Conservation (phyloP, 1,284 basidiomycete species). For the Sporisorium scitamineum region DNA sequence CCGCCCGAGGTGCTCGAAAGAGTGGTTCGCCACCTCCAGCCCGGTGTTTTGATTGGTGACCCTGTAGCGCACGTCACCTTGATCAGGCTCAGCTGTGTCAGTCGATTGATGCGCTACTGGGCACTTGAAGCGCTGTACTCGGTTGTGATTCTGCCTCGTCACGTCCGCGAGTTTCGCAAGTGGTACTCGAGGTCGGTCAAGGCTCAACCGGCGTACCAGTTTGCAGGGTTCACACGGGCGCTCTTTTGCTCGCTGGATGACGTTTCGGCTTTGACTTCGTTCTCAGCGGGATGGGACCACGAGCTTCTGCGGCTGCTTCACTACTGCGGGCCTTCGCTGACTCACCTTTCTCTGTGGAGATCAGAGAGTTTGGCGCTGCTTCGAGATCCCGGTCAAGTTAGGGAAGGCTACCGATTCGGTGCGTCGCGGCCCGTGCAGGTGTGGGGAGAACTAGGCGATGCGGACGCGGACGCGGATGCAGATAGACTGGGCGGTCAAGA, state of each 20-base stretch:
- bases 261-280: slow-evolving; percentile 61
- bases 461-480: slow-evolving; percentile 5
- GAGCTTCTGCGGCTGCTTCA: slow-evolving; percentile 64
- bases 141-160: slow-evolving; percentile 62
- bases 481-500: background rate
- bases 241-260: slow-evolving; percentile 62
- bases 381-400: slow-evolving; percentile 63
- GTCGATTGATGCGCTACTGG: slow-evolving; percentile 52
- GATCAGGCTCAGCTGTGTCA: slow-evolving; percentile 53
- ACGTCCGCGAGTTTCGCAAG: slow-evolving; percentile 65
- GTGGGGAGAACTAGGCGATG: slow-evolving; percentile 45
- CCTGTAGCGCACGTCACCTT: slow-evolving; percentile 45
- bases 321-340: slow-evolving; percentile 58
- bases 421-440: slow-evolving; percentile 53
- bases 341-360: slow-evolving; percentile 63
- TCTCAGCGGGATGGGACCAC: slow-evolving; percentile 66
- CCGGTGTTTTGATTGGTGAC: slow-evolving; percentile 52
- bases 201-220: slow-evolving; percentile 56
- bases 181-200: slow-evolving; percentile 60
- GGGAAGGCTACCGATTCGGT: slow-evolving; percentile 47
- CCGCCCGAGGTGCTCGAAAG: slow-evolving; percentile 59
- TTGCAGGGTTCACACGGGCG: slow-evolving; percentile 53
- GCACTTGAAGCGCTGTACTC: slow-evolving; percentile 56
- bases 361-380: slow-evolving; percentile 63
- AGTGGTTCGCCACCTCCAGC: slow-evolving; percentile 41